phyloP scores from a whole-genome alignment of 176 grass and related monocot species.

The Oryza nivara region DNA sequence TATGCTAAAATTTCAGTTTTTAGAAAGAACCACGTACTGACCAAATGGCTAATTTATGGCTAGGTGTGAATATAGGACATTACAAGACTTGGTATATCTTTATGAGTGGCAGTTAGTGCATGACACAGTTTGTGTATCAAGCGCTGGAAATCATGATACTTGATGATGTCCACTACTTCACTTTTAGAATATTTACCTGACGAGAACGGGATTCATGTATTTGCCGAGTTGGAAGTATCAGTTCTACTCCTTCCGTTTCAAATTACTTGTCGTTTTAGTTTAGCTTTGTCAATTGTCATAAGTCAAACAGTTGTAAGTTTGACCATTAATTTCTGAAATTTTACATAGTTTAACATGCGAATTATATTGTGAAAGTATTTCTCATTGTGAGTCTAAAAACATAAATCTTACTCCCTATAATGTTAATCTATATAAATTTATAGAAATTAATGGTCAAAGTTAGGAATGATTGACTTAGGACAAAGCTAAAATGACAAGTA shows the following conservation, averaged over 20 bases:
- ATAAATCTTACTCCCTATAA: no score
- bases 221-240: conserved; percentile 30
- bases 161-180: not conserved
- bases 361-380: no score
- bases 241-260: not conserved
- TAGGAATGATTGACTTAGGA: no score
- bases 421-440: no score
- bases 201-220: conserved; percentile 23
- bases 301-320: no score
- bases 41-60: not conserved
- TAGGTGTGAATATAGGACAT: not conserved
- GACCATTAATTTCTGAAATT: no score
- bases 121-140: not conserved
- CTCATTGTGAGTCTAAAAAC: no score
- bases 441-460: no score
- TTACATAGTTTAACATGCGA: no score
- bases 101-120: conserved; percentile 3
- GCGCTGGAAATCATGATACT: not conserved
- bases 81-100: conserved; percentile 8
- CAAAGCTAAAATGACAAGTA: no score
- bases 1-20: not conserved
- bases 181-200: conserved; percentile 22
- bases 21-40: not conserved
- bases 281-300: no score
- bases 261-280: no score